Percentiles rank a stretch among this genome's conserved stretches.
phyloP scores from a whole-genome alignment of 352 stramenopile genomes.

The Phytophthora pinifolia region DNA sequence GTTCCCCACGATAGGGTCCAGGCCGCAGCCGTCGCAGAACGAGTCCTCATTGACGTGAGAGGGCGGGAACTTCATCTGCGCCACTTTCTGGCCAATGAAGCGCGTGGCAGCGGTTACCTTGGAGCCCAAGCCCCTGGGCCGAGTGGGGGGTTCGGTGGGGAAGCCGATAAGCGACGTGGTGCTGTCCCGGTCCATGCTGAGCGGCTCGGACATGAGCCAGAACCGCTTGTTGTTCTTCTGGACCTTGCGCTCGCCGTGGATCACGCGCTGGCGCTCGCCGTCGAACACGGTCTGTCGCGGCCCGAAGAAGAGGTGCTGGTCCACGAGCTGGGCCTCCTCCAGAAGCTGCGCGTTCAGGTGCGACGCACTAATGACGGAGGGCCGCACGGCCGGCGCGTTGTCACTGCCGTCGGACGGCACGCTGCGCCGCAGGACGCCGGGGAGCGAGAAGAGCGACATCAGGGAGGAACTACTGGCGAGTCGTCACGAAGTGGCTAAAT shows the following conservation, averaged over 20 bases:
- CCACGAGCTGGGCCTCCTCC: constrained; percentile 58
- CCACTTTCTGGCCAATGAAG: constrained; percentile 81
- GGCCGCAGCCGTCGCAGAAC: constrained; percentile 89
- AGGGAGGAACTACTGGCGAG: neutral
- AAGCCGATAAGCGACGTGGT: constrained; percentile 76
- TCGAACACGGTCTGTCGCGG: constrained; percentile 74
- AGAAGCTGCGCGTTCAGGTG: constrained; percentile 77
- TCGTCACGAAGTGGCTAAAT: constrained; percentile 26
- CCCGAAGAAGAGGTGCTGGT: constrained; percentile 84
- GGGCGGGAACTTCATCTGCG: constrained; percentile 73
- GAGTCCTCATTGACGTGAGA: constrained; percentile 85
- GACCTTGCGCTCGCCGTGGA: constrained; percentile 87
- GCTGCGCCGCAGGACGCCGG: constrained; percentile 63
- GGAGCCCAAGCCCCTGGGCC: constrained; percentile 40
- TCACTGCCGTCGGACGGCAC: constrained; percentile 56
- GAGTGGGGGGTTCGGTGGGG: constrained; percentile 41
- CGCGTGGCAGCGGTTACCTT: constrained; percentile 71
- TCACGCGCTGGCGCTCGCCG: constrained; percentile 75
- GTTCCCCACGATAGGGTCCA: constrained; percentile 87
- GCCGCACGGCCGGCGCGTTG: constrained; percentile 38
- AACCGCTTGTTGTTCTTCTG: constrained; percentile 81
- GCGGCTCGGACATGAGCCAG: constrained; percentile 85
- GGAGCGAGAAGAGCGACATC: constrained; percentile 85
- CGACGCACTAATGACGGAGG: constrained; percentile 62
- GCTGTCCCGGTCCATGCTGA: constrained; percentile 78